Base-by-base conservation (phyloP, 164 flowering plant genomes). In the Cinnamomum micranthum region DNA sequence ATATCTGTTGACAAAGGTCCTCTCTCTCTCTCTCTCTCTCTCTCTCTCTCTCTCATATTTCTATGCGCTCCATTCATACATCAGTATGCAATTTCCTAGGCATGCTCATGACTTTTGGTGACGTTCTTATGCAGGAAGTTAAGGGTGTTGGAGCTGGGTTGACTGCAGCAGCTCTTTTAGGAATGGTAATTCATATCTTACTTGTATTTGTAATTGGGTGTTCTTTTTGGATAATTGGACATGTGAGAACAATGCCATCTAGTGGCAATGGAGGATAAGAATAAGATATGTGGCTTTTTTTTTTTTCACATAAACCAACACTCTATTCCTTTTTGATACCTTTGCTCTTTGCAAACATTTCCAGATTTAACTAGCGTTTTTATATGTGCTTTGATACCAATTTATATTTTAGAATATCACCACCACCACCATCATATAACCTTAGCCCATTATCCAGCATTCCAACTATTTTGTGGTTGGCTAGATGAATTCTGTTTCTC, bases 101-200 rank as follows among this genome's bases (percentile, higher is more conserved):
- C 23, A 62, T 47, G 35, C 22, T 31, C 22, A 73, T 13, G 35
- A 14, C 23, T 27, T 35, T 60, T 47, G 15, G 23, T 63, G 12
- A 41, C 64, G 13, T 15, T 47, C 73, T 73, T 28, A 47, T 80
- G 3, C 74, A 96, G 99, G 99, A 94, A 86, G 97, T 94, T 65
- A 96, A 92, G 78, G 99, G 98, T 71, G 76, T 89, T 75, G 99
- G 99, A 77, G 98, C 98, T 69, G 99, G 99, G 74, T 84, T 96
- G 80, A 87, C 95, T 68, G 99, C 99, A 41, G 99, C 99, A 33
- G 89, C 80, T 80, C 92, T 96, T 81, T 78, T 96, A 80, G 98
- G 91, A 66, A 92, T 94, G 99, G 99, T 96, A 91, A 84, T 76
- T 84, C 78, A 60, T 72, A 27, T 7, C 10, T 62, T 22, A 47